Percentiles rank a stretch among this genome's conserved stretches.
Conservation (phyloP, 176 grass and related monocot genomes). For the Zea luxurians region DNA sequence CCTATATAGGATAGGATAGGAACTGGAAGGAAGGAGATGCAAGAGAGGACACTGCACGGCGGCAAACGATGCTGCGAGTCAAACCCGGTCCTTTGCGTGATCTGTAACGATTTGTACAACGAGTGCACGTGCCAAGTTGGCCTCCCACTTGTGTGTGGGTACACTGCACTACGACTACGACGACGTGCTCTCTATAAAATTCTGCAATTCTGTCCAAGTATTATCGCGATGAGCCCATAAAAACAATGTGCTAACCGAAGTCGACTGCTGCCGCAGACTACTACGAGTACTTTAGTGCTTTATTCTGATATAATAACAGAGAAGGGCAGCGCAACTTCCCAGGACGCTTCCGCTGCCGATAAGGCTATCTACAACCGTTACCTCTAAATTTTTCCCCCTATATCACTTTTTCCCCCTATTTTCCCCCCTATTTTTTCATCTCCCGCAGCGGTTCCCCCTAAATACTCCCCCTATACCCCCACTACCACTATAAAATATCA, state of each 20-base stretch:
- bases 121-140: background rate
- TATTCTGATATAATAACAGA: too few species aligned
- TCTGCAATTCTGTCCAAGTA: background rate
- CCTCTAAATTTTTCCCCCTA: too few species aligned
- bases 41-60: background rate
- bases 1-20: background rate
- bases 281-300: too few species aligned
- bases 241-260: conserved; percentile 16
- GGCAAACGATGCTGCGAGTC: background rate
- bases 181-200: background rate
- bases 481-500: too few species aligned
- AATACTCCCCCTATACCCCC: too few species aligned
- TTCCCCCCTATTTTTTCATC: too few species aligned
- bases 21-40: background rate
- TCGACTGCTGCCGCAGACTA: background rate
- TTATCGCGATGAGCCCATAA: background rate
- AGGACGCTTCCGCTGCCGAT: background rate
- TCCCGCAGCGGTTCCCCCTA: too few species aligned
- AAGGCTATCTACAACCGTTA: too few species aligned
- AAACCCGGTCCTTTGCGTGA: background rate
- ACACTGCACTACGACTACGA: background rate
- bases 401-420: too few species aligned
- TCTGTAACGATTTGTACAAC: background rate
- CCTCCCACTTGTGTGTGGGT: background rate
- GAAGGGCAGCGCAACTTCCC: background rate